Base-by-base conservation (phyloP, 257 asterid species). In the Echium plantagineum region DNA sequence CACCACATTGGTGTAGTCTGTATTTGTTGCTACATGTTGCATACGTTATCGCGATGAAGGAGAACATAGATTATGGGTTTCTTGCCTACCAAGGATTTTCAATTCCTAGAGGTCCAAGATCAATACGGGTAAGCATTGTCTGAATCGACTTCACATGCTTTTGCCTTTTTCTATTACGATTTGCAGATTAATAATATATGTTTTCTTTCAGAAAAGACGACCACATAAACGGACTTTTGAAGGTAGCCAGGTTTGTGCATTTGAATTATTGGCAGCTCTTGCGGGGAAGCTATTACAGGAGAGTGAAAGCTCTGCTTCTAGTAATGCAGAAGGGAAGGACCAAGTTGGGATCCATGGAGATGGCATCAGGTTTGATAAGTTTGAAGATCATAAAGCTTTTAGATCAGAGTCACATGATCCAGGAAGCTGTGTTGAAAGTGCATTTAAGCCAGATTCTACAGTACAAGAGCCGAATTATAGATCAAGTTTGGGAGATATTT, bases 61-160 rank as follows among this genome's bases (percentile, higher is more conserved):
- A 80, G 74, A 82, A 75, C 75, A 73, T 68, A 75, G 81, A 76
- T 65, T 69, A 51, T 65, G 81, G 77, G 32, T 65, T 75, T 63
- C 62, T 68, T 68, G 84, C 81, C 67, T 69, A 58, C 64, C 74
- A 69, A 65, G 63, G 76, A 63, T 83, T 88, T 20, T 47, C 69
- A 72, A 60, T 84, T 56, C 95, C 94, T 57, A 80, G 76, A 67
- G 95, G 86, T 73, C 95, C 94, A 54, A 75, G 95, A 80, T 82
- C 94, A 46, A 59, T 74, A 15, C 72, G 94, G 83, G 95, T 87
- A 78, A 68, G 72, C 53, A 62, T 20, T 61, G 21, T 16, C 15
- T 20, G 19, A 9, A 22, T 18, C 15, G 49, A 10, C 55, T 61
- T 61, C 24, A 13, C 35, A 7, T 13, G 5, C 24, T 13, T 30